Percentiles rank a stretch among this genome's conserved stretches.
These are phyloP conservation scores for Trichoderma pleuroti DNA, from an alignment of 2,329 filamentous ascomycete genomes.

Conservation along the genomic window DNA sequence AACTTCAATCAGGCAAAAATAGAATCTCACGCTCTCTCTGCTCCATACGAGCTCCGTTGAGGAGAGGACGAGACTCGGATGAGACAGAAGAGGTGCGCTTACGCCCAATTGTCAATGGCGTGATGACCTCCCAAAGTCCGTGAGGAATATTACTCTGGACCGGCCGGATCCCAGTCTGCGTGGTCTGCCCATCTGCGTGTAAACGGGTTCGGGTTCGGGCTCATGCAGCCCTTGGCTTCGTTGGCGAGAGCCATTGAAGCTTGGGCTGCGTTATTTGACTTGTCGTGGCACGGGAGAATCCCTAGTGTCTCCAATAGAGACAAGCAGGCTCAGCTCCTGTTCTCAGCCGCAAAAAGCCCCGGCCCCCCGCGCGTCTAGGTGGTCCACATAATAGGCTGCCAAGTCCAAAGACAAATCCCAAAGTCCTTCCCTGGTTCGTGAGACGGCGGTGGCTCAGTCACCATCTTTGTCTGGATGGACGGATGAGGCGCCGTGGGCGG, in stretches of 20 bases:
- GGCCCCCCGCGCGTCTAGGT: constrained; percentile 6
- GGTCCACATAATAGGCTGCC: constrained; percentile 15
- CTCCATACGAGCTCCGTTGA: not conserved
- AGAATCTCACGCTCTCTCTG: constrained; percentile 5
- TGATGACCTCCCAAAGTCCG: not conserved
- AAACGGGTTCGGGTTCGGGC: not conserved
- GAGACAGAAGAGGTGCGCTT: not conserved
- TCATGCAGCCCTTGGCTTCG: not conserved
- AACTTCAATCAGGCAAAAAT: constrained; percentile 3
- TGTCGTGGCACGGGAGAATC: constrained; percentile 1
- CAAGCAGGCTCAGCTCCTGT: constrained; percentile 15
- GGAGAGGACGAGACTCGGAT: not conserved
- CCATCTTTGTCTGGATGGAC: not conserved
- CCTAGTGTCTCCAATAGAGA: constrained; percentile 6
- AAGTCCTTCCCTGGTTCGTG: not conserved
- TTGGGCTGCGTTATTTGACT: constrained; percentile 10
- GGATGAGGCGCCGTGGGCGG: constrained; percentile 13
- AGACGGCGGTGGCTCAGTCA: constrained; percentile 16
- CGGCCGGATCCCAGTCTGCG: too few species aligned
- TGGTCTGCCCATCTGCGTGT: not conserved
- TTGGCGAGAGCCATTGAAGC: not conserved
- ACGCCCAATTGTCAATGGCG: not conserved
- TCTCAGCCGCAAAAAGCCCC: constrained; percentile 17
- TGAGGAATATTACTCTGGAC: not conserved
- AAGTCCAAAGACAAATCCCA: not conserved